These are phyloP conservation scores for Achlya hypogyna DNA, from an alignment of 352 stramenopile species.

Conservation along the genomic window DNA sequence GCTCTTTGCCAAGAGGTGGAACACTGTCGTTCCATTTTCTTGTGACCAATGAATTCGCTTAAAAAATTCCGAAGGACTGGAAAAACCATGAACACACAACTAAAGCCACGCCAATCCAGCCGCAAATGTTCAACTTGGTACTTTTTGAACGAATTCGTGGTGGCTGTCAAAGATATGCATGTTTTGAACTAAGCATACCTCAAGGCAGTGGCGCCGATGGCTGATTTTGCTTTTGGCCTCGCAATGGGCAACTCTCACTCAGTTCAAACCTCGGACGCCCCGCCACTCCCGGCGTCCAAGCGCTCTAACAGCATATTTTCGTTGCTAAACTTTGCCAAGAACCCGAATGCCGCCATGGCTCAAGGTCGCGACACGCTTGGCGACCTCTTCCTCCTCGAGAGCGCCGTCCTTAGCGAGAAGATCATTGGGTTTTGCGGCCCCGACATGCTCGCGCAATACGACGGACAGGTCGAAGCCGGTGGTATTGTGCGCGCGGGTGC, in stretches of 20 bases:
- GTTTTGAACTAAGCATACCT: no score
- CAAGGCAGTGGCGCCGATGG: no score
- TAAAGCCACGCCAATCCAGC: no score
- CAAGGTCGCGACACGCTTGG: not conserved
- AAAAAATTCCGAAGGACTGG: no score
- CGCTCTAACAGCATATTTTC: not conserved
- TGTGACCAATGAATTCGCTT: no score
- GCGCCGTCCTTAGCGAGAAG: not conserved
- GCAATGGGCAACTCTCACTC: not conserved
- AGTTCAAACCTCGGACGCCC: not conserved
- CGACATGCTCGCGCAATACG: not conserved
- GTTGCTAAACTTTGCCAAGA: not conserved
- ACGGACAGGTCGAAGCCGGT: not conserved
- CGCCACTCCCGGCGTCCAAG: not conserved
- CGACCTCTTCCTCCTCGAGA: constrained; percentile 16
- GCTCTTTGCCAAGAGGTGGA: no score
- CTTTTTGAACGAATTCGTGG: no score
- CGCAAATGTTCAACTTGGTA: no score
- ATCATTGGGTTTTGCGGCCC: constrained; percentile 12
- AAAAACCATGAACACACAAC: no score
- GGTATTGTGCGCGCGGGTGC: not conserved
- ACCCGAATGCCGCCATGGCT: not conserved
- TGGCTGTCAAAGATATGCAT: no score
- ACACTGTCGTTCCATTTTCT: no score
- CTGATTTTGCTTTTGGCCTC: not conserved